These are phyloP conservation scores for Coffea eugenioides DNA, from an alignment of 257 asterid species.

Conservation along the genomic window DNA sequence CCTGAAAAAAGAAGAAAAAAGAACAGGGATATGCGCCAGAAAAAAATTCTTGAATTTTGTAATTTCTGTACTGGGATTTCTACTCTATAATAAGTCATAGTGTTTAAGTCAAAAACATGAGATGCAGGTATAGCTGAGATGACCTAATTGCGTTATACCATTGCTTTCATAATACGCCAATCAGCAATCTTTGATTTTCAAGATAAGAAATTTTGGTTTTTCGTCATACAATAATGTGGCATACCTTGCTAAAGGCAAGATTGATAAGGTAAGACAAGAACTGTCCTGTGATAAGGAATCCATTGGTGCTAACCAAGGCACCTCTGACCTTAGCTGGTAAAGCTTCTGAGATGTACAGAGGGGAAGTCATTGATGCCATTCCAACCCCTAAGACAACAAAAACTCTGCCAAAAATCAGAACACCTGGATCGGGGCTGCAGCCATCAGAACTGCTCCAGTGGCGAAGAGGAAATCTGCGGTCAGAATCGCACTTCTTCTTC, in stretches of 20 bases:
- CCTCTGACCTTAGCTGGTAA: constrained; percentile 51
- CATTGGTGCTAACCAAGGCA: constrained; percentile 24
- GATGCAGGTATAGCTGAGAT: constrained; percentile 14
- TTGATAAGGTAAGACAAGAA: constrained; percentile 50
- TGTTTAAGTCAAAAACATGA: constrained; percentile 31
- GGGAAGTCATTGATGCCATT: too few species aligned
- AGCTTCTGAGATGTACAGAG: constrained; percentile 43
- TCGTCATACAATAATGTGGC: too few species aligned
- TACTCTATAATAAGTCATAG: too few species aligned
- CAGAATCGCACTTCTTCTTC: constrained; percentile 37
- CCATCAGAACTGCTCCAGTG: constrained; percentile 29
- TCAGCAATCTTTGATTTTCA: neutral
- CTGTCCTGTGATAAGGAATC: constrained; percentile 39
- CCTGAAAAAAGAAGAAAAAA: neutral
- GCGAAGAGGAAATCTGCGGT: constrained; percentile 43
- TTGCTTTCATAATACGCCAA: neutral
- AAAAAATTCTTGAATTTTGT: too few species aligned
- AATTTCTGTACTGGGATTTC: too few species aligned
- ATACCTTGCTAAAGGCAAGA: constrained; percentile 48
- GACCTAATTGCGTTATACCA: too few species aligned
- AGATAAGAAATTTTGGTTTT: neutral
- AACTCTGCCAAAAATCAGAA: constrained; percentile 37
- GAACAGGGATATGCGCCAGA: too few species aligned
- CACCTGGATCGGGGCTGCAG: constrained; percentile 23
- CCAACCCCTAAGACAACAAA: constrained; percentile 30